A percentile compares a stretch with the other conserved stretches of the same genome.
These are phyloP conservation scores for Schoenoplectus tabernaemontani DNA, from an alignment of 202 grass and related monocot genomes.

Conservation along the genomic window DNA sequence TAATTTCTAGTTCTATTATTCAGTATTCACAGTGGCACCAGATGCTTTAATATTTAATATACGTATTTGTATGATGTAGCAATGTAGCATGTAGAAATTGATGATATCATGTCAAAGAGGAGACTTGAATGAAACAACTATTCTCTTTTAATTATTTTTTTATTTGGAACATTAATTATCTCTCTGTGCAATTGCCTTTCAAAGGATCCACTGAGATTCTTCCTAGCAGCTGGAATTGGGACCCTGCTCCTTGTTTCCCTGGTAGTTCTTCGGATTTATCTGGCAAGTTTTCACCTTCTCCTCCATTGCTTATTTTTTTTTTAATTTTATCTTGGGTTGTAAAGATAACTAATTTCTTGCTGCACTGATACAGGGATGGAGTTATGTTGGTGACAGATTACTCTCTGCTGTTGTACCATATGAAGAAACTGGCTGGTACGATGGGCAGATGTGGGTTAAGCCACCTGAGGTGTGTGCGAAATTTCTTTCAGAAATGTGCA, in stretches of 20 bases:
- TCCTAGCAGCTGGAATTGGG: conserved; percentile 76
- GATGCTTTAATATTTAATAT: not conserved
- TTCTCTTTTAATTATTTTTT: not conserved
- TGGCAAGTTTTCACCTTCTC: conserved; percentile 29
- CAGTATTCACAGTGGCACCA: not conserved
- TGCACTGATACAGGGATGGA: conserved; percentile 62
- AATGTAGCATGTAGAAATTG: not conserved
- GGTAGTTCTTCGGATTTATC: conserved; percentile 75
- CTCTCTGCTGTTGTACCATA: conserved; percentile 90
- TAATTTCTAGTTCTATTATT: not conserved
- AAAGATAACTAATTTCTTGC: not conserved
- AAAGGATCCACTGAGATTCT: conserved; percentile 83
- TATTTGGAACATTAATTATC: not conserved
- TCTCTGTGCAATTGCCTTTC: not conserved
- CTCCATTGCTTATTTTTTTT: not conserved
- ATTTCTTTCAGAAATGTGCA: not conserved
- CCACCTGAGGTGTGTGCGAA: conserved; percentile 57
- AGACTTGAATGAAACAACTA: not conserved
- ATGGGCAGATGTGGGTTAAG: conserved; percentile 96
- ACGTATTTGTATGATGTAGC: too few relatives aligned
- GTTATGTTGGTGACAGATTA: conserved; percentile 85
- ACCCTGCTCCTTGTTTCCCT: conserved; percentile 67
- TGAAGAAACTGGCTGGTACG: conserved; percentile 97
- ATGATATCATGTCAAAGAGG: not conserved
- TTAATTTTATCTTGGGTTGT: not conserved